Evolutionary conservation across 331 rosid genomes (phyloP).

Genomic region (Saraca asoca): DNA sequence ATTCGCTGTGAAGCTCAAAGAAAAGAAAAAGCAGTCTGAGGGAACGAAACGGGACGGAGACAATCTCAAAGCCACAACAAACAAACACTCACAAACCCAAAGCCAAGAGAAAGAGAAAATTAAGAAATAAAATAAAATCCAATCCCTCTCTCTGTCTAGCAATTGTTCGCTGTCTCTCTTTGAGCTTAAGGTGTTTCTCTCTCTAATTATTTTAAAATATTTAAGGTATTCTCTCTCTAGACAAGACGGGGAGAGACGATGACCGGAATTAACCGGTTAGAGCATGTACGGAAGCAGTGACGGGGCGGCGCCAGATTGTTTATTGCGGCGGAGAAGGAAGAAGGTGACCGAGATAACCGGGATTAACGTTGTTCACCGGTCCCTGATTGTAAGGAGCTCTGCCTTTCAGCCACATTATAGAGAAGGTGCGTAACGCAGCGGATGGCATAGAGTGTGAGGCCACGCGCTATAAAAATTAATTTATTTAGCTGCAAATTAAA

Average conservation of each 20-base stretch:
- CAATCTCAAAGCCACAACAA: conserved; percentile 44
- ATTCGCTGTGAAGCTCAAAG: conserved; percentile 30
- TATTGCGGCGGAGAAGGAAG: conserved; percentile 20
- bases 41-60: conserved; percentile 52
- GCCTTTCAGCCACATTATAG: not conserved
- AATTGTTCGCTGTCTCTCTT: conserved; percentile 21
- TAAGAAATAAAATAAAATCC: conserved; percentile 26
- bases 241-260: not conserved
- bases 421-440: conserved; percentile 16
- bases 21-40: conserved; percentile 19
- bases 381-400: conserved; percentile 36
- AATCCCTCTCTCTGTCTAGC: conserved; percentile 62
- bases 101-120: not conserved
- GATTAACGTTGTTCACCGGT: conserved; percentile 44
- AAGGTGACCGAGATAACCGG: conserved; percentile 56
- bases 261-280: conserved; percentile 49
- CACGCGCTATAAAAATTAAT: not conserved
- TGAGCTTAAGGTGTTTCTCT: conserved; percentile 29
- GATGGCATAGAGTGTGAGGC: not conserved
- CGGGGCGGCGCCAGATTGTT: conserved; percentile 31
- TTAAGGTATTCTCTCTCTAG: conserved; percentile 1
- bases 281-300: conserved; percentile 13
- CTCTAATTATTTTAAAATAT: not conserved
- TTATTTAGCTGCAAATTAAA: not conserved
- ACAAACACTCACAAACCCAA: conserved; percentile 43